Conservation (phyloP, 2,329 filamentous ascomycete genomes). For the Alternaria ventricosa region DNA sequence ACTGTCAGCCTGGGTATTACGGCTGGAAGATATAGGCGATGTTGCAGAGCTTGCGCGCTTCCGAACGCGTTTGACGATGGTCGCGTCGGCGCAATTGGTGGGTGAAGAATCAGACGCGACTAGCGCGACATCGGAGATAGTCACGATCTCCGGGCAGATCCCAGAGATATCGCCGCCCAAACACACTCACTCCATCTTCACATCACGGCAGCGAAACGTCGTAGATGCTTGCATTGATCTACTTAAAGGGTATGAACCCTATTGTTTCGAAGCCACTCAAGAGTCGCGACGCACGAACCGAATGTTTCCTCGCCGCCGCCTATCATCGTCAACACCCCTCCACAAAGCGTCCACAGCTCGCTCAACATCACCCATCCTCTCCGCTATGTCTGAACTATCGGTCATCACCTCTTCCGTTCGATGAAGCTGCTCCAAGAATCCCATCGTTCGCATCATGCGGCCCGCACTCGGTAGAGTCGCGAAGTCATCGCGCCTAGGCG, state of each 20-base stretch:
- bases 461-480: not conserved
- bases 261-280: not conserved
- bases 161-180: not conserved
- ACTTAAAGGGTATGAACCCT: too few species aligned
- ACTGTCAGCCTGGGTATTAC: not conserved
- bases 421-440: not conserved
- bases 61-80: not conserved
- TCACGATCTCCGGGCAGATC: not conserved
- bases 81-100: not conserved
- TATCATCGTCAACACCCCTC: not conserved
- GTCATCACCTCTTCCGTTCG: not conserved
- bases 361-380: not conserved
- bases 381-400: not conserved
- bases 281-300: not conserved
- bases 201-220: not conserved
- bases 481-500: not conserved
- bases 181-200: not conserved
- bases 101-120: not conserved
- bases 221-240: too few species aligned
- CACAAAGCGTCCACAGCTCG: not conserved
- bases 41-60: not conserved
- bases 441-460: not conserved
- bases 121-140: not conserved
- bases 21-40: accelerated
- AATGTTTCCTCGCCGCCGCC: not conserved